Evolutionary conservation across 148 eudicot species (phyloP).

Genomic region (Pharnaceum exiguum): DNA sequence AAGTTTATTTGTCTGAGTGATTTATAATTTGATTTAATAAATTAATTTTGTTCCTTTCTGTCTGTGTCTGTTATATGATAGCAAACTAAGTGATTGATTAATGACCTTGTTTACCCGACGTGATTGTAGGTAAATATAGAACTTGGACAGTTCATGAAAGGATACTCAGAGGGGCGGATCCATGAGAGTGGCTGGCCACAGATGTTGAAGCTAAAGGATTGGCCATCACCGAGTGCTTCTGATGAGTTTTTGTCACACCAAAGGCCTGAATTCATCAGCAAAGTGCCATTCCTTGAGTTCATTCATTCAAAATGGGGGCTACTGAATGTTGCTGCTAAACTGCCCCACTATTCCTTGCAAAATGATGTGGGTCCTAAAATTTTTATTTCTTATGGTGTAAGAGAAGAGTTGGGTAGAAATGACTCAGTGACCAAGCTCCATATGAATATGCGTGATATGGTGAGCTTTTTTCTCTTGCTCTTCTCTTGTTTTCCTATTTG

Average conservation of each 20-base stretch:
- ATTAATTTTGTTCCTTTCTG: not conserved
- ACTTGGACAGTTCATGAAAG: conserved; percentile 77
- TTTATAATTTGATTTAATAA: not conserved
- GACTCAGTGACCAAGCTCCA: conserved; percentile 77
- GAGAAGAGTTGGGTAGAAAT: conserved; percentile 64
- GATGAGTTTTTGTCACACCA: conserved; percentile 89
- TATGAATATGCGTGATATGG: conserved; percentile 90
- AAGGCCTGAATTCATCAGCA: conserved; percentile 92
- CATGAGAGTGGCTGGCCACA: conserved; percentile 60
- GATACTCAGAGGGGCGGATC: conserved; percentile 79
- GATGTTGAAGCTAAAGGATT: conserved; percentile 83
- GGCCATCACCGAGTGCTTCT: conserved; percentile 96
- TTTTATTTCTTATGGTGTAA: conserved; percentile 65
- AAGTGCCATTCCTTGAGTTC: conserved; percentile 83
- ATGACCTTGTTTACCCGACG: conserved; percentile 7
- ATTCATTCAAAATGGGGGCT: conserved; percentile 98
- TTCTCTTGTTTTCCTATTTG: not conserved
- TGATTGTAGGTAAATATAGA: conserved; percentile 65
- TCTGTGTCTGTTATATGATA: not conserved
- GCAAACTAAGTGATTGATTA: not conserved
- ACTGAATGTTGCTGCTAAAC: conserved; percentile 90
- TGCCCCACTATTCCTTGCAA: conserved; percentile 92
- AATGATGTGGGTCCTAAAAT: conserved; percentile 94
- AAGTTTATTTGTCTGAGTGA: too few species aligned
- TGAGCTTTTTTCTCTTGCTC: conserved; percentile 27